Evolutionary conservation across 169 alveolate genomes (phyloP), one percentile per base, ranked within the genome.

Genomic region (Perkinsus chesapeaki): DNA sequence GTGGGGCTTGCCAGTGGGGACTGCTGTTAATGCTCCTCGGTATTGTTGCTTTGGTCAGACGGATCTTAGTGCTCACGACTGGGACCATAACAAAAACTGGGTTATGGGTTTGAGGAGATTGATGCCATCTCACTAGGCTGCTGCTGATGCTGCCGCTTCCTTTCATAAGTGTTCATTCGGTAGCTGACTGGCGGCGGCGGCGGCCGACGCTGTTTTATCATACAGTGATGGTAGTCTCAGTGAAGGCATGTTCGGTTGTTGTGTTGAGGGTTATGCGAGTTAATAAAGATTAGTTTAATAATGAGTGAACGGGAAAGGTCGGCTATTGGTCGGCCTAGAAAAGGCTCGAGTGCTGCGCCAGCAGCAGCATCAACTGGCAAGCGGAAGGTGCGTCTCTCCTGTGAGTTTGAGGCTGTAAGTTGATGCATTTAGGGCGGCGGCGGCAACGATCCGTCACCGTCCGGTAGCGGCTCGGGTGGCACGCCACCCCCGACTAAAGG

Each of bases 31-130:
- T 1, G 12, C 82, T 60, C 12, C 3, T 1, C 36, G 31, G 82
- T 1, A 60, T 1, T 60, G 3, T 9, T 34, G 12, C 27, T 7
- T 1, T 23, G 12, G 37, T 60, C 94, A 94, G 90, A 48, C 93
- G 73, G 95, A 94, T 37, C 39, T 94, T 34, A 94, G 95, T 39
- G 92, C 95, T 48, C 92, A 93, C 0, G 95, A 94, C 39, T 94
- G 95, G 95, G 95, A 94, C 31, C 91, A 92, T 39, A 94, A 94
- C 91, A 94, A 94, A n/a, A 94, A 94, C 73, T 94, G 95, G 95
- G 43, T 94, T 27, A 94, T 94, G 95, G 95, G 94, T 39, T 91
- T 94, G 37, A 91, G 93, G 72, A 48, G 95, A 10, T 91, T 94
- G 23, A 92, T 94, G 39, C 95, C 95, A 19, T 1, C 82, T 34